Percentiles rank a stretch among this genome's conserved stretches.
These are phyloP conservation scores for Nigrograna mackinnonii DNA, from an alignment of 2,329 filamentous ascomycete genomes.

Conservation along the genomic window DNA sequence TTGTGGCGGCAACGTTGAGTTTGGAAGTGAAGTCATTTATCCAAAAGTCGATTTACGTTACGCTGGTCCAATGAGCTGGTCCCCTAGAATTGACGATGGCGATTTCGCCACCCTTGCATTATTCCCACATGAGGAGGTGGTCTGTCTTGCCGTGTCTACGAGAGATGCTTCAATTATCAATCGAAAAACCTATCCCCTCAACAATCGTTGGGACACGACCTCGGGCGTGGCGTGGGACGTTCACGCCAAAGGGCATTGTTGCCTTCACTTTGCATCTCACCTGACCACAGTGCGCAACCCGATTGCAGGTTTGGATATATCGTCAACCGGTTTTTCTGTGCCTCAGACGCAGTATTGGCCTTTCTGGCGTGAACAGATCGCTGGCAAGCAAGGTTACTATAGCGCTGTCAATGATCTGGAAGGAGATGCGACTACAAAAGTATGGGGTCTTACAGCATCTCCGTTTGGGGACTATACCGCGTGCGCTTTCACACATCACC, in stretches of 20 bases:
- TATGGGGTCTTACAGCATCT: slow-evolving; percentile 57
- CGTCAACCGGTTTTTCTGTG: slow-evolving; percentile 13
- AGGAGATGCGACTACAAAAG: slow-evolving; percentile 52
- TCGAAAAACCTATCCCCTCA: slow-evolving; percentile 33
- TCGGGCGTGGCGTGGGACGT: slow-evolving; percentile 40
- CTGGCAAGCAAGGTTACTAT: slow-evolving; percentile 45
- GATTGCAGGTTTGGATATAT: slow-evolving; percentile 32
- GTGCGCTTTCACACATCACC: slow-evolving; percentile 56
- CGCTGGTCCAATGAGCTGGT: slow-evolving; percentile 34
- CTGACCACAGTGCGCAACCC: slow-evolving; percentile 35
- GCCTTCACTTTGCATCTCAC: slow-evolving; percentile 42
- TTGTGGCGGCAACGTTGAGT: slow-evolving; percentile 12
- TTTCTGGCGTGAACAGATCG: slow-evolving; percentile 46
- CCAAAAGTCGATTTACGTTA: slow-evolving; percentile 21
- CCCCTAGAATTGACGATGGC: slow-evolving; percentile 14
- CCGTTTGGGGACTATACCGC: slow-evolving; percentile 53
- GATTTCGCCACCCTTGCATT: slow-evolving; percentile 28
- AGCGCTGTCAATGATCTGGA: slow-evolving; percentile 55
- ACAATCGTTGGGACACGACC: slow-evolving; percentile 47
- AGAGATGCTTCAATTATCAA: slow-evolving; percentile 24
- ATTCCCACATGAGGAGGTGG: slow-evolving; percentile 32
- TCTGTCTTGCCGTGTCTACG: slow-evolving; percentile 26
- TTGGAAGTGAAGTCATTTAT: slow-evolving; percentile 28
- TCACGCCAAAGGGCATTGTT: slow-evolving; percentile 12
- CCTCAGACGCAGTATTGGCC: slow-evolving; percentile 16